Conservation (phyloP, 441 rosid species). For the Brassica hybrid region DNA sequence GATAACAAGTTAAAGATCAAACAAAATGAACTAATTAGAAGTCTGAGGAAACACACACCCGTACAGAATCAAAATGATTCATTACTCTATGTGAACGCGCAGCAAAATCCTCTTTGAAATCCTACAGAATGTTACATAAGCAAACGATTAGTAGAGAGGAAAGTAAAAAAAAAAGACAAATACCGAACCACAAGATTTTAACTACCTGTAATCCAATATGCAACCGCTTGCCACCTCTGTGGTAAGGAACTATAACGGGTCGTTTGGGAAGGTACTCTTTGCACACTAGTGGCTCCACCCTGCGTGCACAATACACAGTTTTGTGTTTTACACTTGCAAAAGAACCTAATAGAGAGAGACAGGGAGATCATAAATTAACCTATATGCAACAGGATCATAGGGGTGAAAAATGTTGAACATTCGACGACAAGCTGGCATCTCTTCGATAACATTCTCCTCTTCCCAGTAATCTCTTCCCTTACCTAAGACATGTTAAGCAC, state of each 20-base stretch:
- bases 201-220: slow-evolving; percentile 91
- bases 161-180: not conserved
- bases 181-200: not conserved
- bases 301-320: slow-evolving; percentile 41
- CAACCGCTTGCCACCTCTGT: slow-evolving; percentile 96
- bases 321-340: slow-evolving; percentile 21
- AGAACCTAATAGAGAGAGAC: not conserved
- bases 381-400: slow-evolving; percentile 77
- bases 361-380: slow-evolving; percentile 51
- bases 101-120: slow-evolving; percentile 81
- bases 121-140: slow-evolving; percentile 48
- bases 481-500: slow-evolving; percentile 54
- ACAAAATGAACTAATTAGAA: slow-evolving; percentile 6
- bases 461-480: slow-evolving; percentile 89
- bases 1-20: slow-evolving; percentile 19
- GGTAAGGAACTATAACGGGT: slow-evolving; percentile 94
- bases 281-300: slow-evolving; percentile 96
- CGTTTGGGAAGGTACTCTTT: slow-evolving; percentile 71
- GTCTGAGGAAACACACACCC: slow-evolving; percentile 52
- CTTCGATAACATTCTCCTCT: slow-evolving; percentile 82
- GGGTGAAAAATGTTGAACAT: slow-evolving; percentile 99
- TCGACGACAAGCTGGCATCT: slow-evolving; percentile 95
- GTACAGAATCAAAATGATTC: slow-evolving; percentile 59
- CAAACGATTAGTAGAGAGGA: not conserved
- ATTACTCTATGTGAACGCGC: slow-evolving; percentile 77